A percentile compares a stretch with the other conserved stretches of the same genome.
Conservation (phyloP, 1,139 yeast species). For the Debaryomyces sp. region DNA sequence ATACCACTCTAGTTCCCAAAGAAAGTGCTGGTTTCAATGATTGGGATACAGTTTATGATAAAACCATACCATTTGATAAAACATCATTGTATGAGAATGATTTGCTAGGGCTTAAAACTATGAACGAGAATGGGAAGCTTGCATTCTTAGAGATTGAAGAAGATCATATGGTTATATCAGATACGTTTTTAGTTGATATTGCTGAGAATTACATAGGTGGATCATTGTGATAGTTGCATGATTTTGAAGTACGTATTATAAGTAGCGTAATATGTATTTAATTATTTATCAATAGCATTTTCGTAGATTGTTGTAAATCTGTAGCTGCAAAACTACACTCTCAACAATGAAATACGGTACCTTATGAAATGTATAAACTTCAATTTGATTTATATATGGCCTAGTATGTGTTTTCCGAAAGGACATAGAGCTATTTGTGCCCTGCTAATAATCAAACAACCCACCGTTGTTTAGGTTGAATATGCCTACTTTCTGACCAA, state of each 20-base stretch:
- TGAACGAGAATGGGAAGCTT: conserved; percentile 47
- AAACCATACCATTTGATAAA: conserved; percentile 47
- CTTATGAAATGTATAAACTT: neutral
- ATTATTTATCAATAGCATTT: neutral
- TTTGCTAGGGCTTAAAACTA: conserved; percentile 57
- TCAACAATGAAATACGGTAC: neutral
- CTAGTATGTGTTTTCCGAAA: neutral
- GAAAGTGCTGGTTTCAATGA: conserved; percentile 73
- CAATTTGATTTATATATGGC: neutral
- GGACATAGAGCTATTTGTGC: neutral
- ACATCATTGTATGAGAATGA: conserved; percentile 55
- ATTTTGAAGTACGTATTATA: neutral
- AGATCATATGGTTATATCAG: conserved; percentile 67
- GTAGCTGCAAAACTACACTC: neutral
- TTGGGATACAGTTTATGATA: conserved; percentile 45
- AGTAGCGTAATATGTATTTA: neutral
- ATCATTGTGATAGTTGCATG: neutral
- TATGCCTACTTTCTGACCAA: neutral
- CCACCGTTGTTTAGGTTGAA: neutral
- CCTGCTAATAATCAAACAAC: neutral
- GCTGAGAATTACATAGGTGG: conserved; percentile 37
- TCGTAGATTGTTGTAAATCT: neutral
- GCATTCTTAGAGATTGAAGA: conserved; percentile 57
- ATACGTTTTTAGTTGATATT: conserved; percentile 44
- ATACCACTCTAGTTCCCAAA: conserved; percentile 71